These are phyloP conservation scores for Dactylellina haptotyla DNA, from an alignment of 2,329 filamentous ascomycete species.

Conservation along the genomic window DNA sequence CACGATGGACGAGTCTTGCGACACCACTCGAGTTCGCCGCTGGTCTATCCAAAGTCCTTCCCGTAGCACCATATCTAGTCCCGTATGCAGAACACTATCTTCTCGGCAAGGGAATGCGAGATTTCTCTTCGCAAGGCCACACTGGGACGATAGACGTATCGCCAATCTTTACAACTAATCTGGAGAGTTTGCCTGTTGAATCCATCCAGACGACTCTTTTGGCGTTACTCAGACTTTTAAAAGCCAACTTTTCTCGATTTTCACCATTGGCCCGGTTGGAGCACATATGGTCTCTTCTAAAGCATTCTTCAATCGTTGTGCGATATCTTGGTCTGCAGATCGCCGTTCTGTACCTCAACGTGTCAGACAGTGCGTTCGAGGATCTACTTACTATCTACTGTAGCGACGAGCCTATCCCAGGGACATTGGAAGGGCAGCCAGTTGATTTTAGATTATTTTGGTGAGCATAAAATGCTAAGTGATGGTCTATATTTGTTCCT, in stretches of 20 bases:
- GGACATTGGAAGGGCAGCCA: conserved; percentile 7
- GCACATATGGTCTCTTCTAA: conserved; percentile 75
- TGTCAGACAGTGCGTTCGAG: conserved; percentile 43
- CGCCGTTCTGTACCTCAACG: conserved; percentile 42
- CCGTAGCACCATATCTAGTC: conserved; percentile 81
- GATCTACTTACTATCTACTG: conserved; percentile 35
- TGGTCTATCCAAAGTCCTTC: conserved; percentile 81
- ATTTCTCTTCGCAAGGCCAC: conserved; percentile 13
- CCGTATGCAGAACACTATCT: conserved; percentile 72
- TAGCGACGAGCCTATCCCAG: conserved; percentile 32
- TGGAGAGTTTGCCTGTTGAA: conserved; percentile 60
- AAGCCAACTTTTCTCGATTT: conserved; percentile 77
- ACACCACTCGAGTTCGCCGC: conserved; percentile 67
- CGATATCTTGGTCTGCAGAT: conserved; percentile 43
- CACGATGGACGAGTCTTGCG: conserved; percentile 58
- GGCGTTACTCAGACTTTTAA: conserved; percentile 80
- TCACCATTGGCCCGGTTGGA: conserved; percentile 72
- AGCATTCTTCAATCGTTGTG: conserved; percentile 62
- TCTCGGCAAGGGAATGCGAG: conserved; percentile 20
- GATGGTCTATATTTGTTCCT: background rate
- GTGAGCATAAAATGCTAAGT: background rate
- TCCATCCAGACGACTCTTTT: conserved; percentile 68
- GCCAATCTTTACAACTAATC: conserved; percentile 59
- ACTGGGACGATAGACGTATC: conserved; percentile 58
- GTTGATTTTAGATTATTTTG: conserved; percentile 41